A percentile compares a stretch with the other conserved stretches of the same genome.
These are phyloP conservation scores for Fusarium staphyleae DNA, from an alignment of 2,329 filamentous ascomycete species.

Conservation along the genomic window DNA sequence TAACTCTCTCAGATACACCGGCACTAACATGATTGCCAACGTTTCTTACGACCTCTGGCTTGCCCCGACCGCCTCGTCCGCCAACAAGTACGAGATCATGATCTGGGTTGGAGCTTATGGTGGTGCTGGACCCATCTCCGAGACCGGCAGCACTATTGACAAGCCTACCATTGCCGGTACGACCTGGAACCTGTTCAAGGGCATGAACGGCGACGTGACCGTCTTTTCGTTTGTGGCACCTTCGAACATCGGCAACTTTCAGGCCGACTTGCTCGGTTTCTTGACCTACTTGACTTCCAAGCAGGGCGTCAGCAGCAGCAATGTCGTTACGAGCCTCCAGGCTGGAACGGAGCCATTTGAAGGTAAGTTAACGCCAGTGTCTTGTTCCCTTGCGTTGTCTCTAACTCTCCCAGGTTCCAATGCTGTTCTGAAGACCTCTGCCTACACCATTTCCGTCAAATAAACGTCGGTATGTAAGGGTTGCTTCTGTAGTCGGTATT, in stretches of 20 bases:
- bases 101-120: constrained; percentile 67
- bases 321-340: constrained; percentile 36
- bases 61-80: constrained; percentile 51
- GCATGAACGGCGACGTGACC: constrained; percentile 64
- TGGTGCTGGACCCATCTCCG: constrained; percentile 62
- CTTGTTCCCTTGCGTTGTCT: neutral
- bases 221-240: constrained; percentile 63
- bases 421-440: constrained; percentile 29
- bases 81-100: constrained; percentile 68
- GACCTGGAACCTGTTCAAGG: constrained; percentile 66
- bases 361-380: constrained; percentile 41
- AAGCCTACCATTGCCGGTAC: constrained; percentile 61
- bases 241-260: constrained; percentile 58
- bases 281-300: constrained; percentile 60
- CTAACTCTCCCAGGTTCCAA: constrained; percentile 21
- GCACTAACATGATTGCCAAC: constrained; percentile 54
- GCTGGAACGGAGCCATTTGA: constrained; percentile 64
- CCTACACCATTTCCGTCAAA: constrained; percentile 26
- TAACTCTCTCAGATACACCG: constrained; percentile 44
- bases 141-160: constrained; percentile 18
- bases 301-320: constrained; percentile 48
- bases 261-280: constrained; percentile 64
- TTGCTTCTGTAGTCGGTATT: too few relatives aligned
- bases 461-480: neutral
- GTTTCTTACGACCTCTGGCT: constrained; percentile 70